phyloP scores from a whole-genome alignment of 768 basidiomycete species.

The Kwoniella dendrophila region DNA sequence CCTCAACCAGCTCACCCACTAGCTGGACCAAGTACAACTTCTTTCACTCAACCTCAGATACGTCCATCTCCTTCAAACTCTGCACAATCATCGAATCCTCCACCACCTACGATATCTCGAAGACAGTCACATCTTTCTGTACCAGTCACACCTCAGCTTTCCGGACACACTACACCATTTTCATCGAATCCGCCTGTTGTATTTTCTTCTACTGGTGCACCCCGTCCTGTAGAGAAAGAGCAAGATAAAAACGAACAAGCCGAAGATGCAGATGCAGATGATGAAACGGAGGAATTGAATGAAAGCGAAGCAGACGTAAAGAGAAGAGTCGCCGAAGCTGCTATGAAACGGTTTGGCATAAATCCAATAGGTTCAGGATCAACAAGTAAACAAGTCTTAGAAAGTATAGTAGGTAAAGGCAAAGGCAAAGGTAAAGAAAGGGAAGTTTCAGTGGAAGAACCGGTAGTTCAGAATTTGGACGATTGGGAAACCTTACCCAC shows the following conservation, averaged over 20 bases:
- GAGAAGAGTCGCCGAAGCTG: constrained; percentile 70
- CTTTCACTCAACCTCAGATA: too few species aligned
- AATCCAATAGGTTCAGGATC: too few species aligned
- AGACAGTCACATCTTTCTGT: constrained; percentile 25
- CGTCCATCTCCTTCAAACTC: too few species aligned
- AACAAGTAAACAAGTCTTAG: too few species aligned
- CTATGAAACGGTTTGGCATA: constrained; percentile 60
- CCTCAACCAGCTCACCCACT: not conserved
- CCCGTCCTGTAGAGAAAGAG: not conserved
- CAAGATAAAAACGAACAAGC: not conserved
- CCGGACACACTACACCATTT: constrained; percentile 35
- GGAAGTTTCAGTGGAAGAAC: not conserved
- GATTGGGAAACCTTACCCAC: constrained; percentile 16
- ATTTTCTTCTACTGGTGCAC: constrained; percentile 35
- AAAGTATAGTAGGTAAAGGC: too few species aligned
- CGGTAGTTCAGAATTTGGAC: constrained; percentile 1
- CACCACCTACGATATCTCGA: constrained; percentile 1
- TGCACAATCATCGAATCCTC: not conserved
- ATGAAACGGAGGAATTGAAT: not conserved
- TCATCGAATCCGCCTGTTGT: constrained; percentile 40
- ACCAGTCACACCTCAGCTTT: constrained; percentile 37
- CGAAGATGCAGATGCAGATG: not conserved
- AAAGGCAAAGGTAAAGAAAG: constrained; percentile 32
- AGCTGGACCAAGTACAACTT: not conserved
- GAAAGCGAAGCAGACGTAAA: constrained; percentile 53